Evolutionary conservation across 345 rosid genomes (phyloP).

Genomic region (Murraya paniculata): DNA sequence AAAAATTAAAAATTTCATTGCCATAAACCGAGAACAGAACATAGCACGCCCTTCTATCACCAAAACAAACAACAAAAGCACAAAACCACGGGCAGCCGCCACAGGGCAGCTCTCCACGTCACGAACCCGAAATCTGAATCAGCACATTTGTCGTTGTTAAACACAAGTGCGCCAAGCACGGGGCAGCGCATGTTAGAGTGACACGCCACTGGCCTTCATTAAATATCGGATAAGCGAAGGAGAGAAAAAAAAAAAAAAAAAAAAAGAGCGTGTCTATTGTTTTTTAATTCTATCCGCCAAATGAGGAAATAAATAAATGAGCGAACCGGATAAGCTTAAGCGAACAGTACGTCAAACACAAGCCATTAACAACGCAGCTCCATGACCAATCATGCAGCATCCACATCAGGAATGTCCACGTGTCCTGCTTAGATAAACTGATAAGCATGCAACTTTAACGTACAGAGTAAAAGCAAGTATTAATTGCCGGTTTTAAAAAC

Average conservation of each 20-base stretch:
- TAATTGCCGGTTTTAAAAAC: neutral
- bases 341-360: neutral
- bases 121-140: neutral
- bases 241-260: too few relatives aligned
- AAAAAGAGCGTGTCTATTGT: neutral
- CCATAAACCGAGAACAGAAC: neutral
- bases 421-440: neutral
- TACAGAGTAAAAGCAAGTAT: neutral
- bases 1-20: neutral
- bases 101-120: too few relatives aligned
- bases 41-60: neutral
- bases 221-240: constrained; percentile 41
- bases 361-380: constrained; percentile 13
- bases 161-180: constrained; percentile 23
- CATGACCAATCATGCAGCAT: constrained; percentile 8
- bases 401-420: constrained; percentile 14
- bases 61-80: too few relatives aligned
- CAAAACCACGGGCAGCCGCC: too few relatives aligned
- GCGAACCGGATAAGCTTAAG: constrained; percentile 30
- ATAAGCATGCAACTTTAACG: neutral
- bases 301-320: neutral
- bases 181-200: constrained; percentile 20
- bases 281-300: neutral
- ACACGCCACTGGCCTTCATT: constrained; percentile 32
- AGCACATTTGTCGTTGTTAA: constrained; percentile 1